phyloP scores from a whole-genome alignment of 2,329 filamentous ascomycete genomes.

The Hymenoscyphus fructigenus region DNA sequence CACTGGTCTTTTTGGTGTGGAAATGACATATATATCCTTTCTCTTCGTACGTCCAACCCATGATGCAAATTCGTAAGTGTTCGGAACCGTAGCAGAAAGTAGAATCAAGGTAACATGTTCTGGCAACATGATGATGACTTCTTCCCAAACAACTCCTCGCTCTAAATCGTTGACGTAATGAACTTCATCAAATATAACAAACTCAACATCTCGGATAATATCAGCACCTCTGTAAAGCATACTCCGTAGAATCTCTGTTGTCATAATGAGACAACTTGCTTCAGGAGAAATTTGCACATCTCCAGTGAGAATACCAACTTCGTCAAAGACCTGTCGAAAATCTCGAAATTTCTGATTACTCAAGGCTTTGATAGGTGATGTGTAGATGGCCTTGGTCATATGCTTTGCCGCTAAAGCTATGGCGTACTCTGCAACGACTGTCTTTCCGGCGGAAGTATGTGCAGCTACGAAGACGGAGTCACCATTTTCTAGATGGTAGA shows the following conservation, averaged over 20 bases:
- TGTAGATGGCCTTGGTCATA: conserved; percentile 99
- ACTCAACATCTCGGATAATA: conserved; percentile 94
- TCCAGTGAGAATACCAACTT: conserved; percentile 94
- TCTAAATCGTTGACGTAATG: conserved; percentile 98
- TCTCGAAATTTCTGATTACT: conserved; percentile 99
- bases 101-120: conserved; percentile 95
- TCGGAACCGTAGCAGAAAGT: conserved; percentile 93
- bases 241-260: conserved; percentile 93
- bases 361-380: conserved; percentile 94
- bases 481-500: conserved; percentile 94
- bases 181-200: conserved; percentile 98
- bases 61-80: conserved; percentile 95
- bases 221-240: conserved; percentile 98
- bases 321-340: conserved; percentile 85
- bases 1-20: conserved; percentile 90
- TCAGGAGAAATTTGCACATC: conserved; percentile 98
- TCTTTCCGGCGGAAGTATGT: conserved; percentile 97
- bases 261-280: conserved; percentile 98
- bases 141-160: conserved; percentile 97
- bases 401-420: conserved; percentile 96
- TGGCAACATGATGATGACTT: conserved; percentile 99
- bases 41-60: conserved; percentile 98
- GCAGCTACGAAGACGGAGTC: conserved; percentile 98
- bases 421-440: conserved; percentile 95
- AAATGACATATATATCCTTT: conserved; percentile 99